These are phyloP conservation scores for Cryptosporidium baileyi DNA, from an alignment of 169 alveolate species.

Conservation along the genomic window DNA sequence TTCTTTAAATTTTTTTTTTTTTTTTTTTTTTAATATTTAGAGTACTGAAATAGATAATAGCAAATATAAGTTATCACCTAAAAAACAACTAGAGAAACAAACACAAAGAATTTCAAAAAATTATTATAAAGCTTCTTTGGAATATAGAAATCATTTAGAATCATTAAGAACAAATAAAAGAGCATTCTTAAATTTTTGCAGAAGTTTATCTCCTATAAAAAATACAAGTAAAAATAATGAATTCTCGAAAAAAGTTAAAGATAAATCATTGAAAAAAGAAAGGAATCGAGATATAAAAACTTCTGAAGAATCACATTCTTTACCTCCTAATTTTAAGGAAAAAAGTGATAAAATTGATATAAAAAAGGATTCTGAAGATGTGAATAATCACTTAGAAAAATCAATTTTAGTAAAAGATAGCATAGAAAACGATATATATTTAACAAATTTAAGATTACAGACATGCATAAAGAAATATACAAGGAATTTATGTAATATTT, in stretches of 20 bases:
- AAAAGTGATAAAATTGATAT: background rate
- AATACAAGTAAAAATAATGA: background rate
- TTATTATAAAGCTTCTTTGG: constrained; percentile 30
- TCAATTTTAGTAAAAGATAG: background rate
- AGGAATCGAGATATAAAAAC: too few species aligned
- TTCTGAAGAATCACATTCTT: constrained; percentile 15
- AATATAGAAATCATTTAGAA: constrained; percentile 30
- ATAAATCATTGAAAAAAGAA: background rate
- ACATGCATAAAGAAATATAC: constrained; percentile 23
- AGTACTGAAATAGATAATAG: background rate
- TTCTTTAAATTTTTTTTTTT: background rate
- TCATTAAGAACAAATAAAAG: constrained; percentile 15
- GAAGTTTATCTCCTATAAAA: constrained; percentile 46
- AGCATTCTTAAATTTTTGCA: constrained; percentile 17
- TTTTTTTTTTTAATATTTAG: background rate
- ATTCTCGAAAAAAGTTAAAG: background rate
- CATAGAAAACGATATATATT: constrained; percentile 13
- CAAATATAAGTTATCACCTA: constrained; percentile 45
- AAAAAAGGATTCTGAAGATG: background rate
- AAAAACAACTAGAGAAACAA: constrained; percentile 25
- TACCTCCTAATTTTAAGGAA: constrained; percentile 1
- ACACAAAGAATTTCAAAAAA: constrained; percentile 44
- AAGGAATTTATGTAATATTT: constrained; percentile 1
- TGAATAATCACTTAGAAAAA: background rate
- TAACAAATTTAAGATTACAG: background rate